These are phyloP conservation scores for Xylaria sp. DNA, from an alignment of 2,329 filamentous ascomycete species.

Conservation along the genomic window DNA sequence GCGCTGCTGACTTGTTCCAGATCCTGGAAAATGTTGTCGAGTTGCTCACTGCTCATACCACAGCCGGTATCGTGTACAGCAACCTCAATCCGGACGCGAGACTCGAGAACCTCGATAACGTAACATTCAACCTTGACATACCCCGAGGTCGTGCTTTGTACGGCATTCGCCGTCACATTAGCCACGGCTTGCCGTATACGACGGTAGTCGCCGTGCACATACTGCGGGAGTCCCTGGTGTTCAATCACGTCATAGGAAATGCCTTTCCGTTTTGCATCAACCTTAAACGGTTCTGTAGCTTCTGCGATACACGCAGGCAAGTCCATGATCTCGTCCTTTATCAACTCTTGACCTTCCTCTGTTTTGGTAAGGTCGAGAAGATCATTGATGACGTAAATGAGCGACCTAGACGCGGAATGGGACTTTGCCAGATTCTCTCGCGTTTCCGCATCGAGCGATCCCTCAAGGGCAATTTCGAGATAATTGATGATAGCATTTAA, in stretches of 20 bases:
- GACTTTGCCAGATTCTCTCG: conserved; percentile 85
- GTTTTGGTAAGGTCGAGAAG: conserved; percentile 88
- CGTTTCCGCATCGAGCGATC: conserved; percentile 80
- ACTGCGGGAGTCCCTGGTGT: conserved; percentile 74
- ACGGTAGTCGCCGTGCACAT: conserved; percentile 81
- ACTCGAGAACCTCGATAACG: conserved; percentile 63
- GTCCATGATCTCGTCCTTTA: conserved; percentile 85
- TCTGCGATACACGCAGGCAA: conserved; percentile 77
- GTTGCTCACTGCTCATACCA: conserved; percentile 68
- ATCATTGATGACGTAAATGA: conserved; percentile 95
- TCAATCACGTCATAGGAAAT: conserved; percentile 76
- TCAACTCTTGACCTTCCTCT: conserved; percentile 80
- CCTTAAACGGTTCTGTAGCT: conserved; percentile 77
- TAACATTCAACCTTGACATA: conserved; percentile 77
- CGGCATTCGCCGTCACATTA: conserved; percentile 86
- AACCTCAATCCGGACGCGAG: conserved; percentile 76
- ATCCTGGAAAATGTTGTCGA: conserved; percentile 68
- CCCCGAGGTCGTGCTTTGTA: conserved; percentile 78
- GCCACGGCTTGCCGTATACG: conserved; percentile 84
- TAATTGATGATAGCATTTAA: conserved; percentile 96
- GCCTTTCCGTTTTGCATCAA: conserved; percentile 79
- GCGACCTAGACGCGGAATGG: conserved; percentile 89
- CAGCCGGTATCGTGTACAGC: conserved; percentile 79
- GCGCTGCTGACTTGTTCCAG: conserved; percentile 67
- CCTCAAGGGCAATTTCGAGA: conserved; percentile 89